Conservation (phyloP, 495 filamentous ascomycete genomes). For the Lophiostoma macrostomum region DNA sequence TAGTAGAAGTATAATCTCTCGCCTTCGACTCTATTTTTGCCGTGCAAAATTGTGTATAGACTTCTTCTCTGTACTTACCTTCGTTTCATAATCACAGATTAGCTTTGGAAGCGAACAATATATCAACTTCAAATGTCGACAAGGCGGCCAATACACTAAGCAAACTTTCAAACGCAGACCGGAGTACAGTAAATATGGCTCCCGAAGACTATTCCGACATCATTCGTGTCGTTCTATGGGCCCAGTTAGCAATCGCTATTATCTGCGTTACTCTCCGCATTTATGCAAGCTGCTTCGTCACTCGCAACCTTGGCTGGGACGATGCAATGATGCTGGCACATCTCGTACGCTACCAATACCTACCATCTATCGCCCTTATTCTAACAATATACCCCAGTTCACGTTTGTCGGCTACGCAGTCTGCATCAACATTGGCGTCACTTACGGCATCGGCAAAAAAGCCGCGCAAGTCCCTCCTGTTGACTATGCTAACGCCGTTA, state of each 20-base stretch:
- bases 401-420: conserved; percentile 11
- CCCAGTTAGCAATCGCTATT: conserved; percentile 11
- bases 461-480: background rate
- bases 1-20: no score
- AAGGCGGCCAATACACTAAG: no score
- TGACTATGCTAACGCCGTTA: conserved; percentile 14
- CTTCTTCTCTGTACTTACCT: no score
- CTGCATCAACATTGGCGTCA: conserved; percentile 6
- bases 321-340: conserved; percentile 14
- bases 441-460: conserved; percentile 22
- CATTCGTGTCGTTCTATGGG: conserved; percentile 16
- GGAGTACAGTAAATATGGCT: background rate
- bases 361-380: background rate
- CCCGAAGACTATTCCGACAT: conserved; percentile 3
- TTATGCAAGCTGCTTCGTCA: conserved; percentile 18
- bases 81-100: no score
- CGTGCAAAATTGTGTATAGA: no score
- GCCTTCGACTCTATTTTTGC: no score
- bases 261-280: conserved; percentile 6
- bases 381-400: background rate
- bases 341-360: background rate
- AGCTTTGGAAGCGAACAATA: no score
- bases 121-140: no score
- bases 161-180: no score
- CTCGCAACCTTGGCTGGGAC: conserved; percentile 14